A percentile compares a stretch with the other conserved stretches of the same genome.
phyloP scores from a whole-genome alignment of 129 eudicot species.

The Rutidosis leptorrhynchoides region DNA sequence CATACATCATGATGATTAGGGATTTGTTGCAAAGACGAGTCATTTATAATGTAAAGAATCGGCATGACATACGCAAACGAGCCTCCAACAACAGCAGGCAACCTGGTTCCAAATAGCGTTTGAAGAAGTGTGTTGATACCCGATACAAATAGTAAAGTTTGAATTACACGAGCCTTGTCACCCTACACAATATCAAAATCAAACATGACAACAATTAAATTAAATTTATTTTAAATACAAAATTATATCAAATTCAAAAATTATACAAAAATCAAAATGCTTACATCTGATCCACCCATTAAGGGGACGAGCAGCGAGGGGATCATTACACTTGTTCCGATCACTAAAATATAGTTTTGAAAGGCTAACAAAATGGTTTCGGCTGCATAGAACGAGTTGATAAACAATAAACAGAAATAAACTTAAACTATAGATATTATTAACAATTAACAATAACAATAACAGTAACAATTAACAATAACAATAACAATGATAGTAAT shows the following conservation, averaged over 20 bases:
- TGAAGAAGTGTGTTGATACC: conserved; percentile 95
- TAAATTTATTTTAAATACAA: too few relatives aligned
- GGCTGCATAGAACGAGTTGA: conserved; percentile 47
- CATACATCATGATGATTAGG: conserved; percentile 72
- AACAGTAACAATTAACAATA: too few relatives aligned
- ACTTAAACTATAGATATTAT: conserved; percentile 3
- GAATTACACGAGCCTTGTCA: conserved; percentile 92
- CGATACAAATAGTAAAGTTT: conserved; percentile 83
- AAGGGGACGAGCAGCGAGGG: conserved; percentile 76
- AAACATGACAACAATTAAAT: neutral
- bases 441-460: too few relatives aligned
- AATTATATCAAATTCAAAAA: neutral
- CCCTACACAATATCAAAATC: conserved; percentile 46
- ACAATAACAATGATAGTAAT: too few relatives aligned
- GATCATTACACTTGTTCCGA: conserved; percentile 96
- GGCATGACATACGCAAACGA: conserved; percentile 91
- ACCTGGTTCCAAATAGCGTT: conserved; percentile 86
- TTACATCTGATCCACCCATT: conserved; percentile 98
- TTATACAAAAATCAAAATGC: conserved; percentile 20
- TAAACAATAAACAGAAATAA: too few relatives aligned
- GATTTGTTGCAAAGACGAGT: conserved; percentile 69
- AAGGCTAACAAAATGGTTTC: conserved; percentile 91
- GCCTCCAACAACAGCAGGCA: conserved; percentile 97
- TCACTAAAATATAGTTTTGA: conserved; percentile 87
- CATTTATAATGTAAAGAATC: conserved; percentile 71